Conservation (phyloP, 148 eudicot species). For the Tetragonia tetragonoides region DNA sequence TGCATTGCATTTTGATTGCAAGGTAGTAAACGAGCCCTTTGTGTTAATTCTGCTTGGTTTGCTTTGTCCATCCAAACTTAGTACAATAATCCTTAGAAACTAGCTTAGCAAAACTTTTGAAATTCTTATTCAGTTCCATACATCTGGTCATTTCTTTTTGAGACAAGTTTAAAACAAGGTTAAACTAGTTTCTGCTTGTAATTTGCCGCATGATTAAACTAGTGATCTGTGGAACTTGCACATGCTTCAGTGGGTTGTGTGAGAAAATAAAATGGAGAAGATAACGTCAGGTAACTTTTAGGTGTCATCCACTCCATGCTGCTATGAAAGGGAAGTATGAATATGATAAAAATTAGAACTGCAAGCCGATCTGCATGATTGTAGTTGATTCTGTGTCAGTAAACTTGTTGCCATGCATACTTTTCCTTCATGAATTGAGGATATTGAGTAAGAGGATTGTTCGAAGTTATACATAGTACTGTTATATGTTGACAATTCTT, state of each 20-base stretch:
- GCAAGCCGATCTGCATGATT: neutral
- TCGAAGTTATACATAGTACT: too few relatives aligned
- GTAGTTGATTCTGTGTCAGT: neutral
- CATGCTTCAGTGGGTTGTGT: neutral
- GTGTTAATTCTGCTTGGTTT: constrained; percentile 2
- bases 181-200: neutral
- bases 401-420: neutral
- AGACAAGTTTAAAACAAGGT: neutral
- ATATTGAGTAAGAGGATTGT: too few relatives aligned
- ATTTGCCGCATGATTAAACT: neutral
- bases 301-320: neutral
- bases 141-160: neutral
- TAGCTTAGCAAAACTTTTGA: neutral
- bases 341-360: neutral
- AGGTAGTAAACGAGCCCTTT: too few relatives aligned
- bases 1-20: too few relatives aligned
- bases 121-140: neutral
- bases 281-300: neutral
- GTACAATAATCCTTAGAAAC: neutral
- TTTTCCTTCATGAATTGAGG: too few relatives aligned
- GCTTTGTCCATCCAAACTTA: neutral
- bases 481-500: too few relatives aligned
- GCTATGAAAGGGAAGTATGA: neutral
- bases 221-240: neutral
- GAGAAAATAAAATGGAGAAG: neutral